Percentiles rank a stretch among this genome's conserved stretches.
Conservation (phyloP, 2,329 filamentous ascomycete genomes). For the Emergomyces pasteurianus region DNA sequence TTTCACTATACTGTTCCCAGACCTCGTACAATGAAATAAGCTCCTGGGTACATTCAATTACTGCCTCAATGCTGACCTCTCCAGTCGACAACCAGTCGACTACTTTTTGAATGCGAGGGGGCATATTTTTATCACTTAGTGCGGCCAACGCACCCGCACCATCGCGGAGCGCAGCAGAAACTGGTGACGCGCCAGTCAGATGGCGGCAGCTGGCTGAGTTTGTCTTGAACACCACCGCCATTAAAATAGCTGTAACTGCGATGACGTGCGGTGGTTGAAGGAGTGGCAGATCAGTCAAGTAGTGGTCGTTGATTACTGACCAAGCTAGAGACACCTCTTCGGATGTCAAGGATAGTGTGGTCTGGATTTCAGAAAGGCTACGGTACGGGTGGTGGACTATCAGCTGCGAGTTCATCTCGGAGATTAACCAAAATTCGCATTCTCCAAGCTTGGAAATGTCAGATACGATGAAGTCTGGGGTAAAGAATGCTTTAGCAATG, state of each 20-base stretch:
- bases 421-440: conserved; percentile 87
- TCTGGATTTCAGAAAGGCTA: conserved; percentile 59
- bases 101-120: conserved; percentile 47
- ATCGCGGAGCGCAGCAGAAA: conserved; percentile 26
- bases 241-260: conserved; percentile 72
- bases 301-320: conserved; percentile 83
- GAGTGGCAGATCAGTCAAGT: conserved; percentile 81
- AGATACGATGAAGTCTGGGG: conserved; percentile 55
- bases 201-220: not conserved
- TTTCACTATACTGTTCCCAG: conserved; percentile 55
- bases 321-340: conserved; percentile 70
- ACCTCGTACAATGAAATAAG: conserved; percentile 78
- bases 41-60: conserved; percentile 85
- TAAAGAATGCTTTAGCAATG: conserved; percentile 10
- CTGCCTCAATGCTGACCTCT: conserved; percentile 67
- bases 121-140: conserved; percentile 23
- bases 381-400: conserved; percentile 88
- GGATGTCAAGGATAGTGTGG: conserved; percentile 56
- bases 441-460: conserved; percentile 81
- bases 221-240: conserved; percentile 58
- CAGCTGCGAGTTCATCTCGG: conserved; percentile 78
- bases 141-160: conserved; percentile 24
- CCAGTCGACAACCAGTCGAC: conserved; percentile 67
- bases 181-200: conserved; percentile 17
- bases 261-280: conserved; percentile 77